Conservation (phyloP, 2,329 filamentous ascomycete genomes). For the Colletotrichum echinochloae region DNA sequence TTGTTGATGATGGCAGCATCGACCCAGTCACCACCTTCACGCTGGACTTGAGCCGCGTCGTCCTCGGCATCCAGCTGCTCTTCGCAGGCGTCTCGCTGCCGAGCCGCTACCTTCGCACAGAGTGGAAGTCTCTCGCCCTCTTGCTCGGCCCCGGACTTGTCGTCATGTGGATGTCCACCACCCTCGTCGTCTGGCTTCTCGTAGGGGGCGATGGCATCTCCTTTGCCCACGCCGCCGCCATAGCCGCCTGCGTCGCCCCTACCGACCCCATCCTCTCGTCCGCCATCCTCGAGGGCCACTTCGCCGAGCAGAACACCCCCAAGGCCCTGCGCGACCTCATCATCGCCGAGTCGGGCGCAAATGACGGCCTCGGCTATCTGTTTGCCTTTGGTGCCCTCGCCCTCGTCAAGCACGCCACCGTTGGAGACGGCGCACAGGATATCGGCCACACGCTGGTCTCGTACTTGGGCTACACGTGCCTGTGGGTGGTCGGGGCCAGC, state of each 20-base stretch:
- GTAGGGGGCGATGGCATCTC: slow-evolving; percentile 79
- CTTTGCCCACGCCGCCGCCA: slow-evolving; percentile 79
- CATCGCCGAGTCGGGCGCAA: slow-evolving; percentile 85
- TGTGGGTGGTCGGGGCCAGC: slow-evolving; percentile 90
- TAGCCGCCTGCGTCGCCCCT: slow-evolving; percentile 90
- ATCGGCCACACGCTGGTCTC: too few species aligned
- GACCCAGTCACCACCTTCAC: too few species aligned
- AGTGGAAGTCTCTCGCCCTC: slow-evolving; percentile 81
- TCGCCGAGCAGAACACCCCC: slow-evolving; percentile 91
- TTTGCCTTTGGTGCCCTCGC: slow-evolving; percentile 89
- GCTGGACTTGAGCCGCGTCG: too few species aligned
- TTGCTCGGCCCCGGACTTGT: slow-evolving; percentile 82
- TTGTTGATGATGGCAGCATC: too few species aligned
- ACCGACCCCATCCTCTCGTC: slow-evolving; percentile 91
- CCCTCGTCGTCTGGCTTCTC: slow-evolving; percentile 82
- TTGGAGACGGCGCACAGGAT: slow-evolving; percentile 72
- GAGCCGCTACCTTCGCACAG: slow-evolving; percentile 79
- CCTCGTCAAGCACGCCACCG: slow-evolving; percentile 83
- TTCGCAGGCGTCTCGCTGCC: slow-evolving; percentile 90
- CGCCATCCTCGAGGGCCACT: slow-evolving; percentile 92
- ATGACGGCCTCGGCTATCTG: slow-evolving; percentile 90
- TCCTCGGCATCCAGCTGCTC: slow-evolving; percentile 90
- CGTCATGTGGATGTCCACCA: slow-evolving; percentile 92
- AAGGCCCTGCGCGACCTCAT: slow-evolving; percentile 84
- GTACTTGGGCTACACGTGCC: too few species aligned